Conservation (phyloP, 306 rosid species). For the Medicago arabica region DNA sequence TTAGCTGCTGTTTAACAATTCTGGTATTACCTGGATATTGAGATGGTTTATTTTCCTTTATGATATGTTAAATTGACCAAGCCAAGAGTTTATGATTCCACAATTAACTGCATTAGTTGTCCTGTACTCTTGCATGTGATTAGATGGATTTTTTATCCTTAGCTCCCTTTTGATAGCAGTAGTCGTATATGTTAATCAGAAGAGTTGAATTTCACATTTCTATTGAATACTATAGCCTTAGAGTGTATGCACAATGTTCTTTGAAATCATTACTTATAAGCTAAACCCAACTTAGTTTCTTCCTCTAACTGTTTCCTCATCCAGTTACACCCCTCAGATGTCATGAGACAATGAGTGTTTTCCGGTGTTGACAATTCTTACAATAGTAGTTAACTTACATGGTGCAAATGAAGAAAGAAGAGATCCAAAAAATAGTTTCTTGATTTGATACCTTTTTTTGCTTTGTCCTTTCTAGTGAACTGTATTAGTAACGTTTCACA, state of each 20-base stretch:
- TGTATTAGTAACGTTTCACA: neutral
- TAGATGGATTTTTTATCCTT: constrained; percentile 5
- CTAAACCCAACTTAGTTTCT: neutral
- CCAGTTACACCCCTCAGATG: neutral
- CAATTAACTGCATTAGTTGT: neutral
- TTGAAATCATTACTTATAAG: constrained; percentile 1
- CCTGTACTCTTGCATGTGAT: neutral
- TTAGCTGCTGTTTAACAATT: no score
- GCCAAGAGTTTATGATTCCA: neutral
- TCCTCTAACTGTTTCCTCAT: neutral
- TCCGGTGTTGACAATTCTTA: constrained; percentile 21
- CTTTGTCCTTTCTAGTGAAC: constrained; percentile 6
- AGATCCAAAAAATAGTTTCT: neutral
- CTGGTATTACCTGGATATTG: constrained; percentile 3
- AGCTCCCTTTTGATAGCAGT: constrained; percentile 8
- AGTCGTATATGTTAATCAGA: constrained; percentile 1
- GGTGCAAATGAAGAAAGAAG: constrained; percentile 33
- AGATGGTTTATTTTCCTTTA: constrained; percentile 7
- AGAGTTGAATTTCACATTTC: constrained; percentile 10
- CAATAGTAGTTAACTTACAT: neutral
- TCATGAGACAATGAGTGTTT: neutral
- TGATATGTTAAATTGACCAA: constrained; percentile 8
- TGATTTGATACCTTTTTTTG: neutral
- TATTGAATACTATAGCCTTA: constrained; percentile 10
- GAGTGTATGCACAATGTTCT: neutral